Base-by-base conservation (phyloP, 306 rosid species). In the Fagus crenata region DNA sequence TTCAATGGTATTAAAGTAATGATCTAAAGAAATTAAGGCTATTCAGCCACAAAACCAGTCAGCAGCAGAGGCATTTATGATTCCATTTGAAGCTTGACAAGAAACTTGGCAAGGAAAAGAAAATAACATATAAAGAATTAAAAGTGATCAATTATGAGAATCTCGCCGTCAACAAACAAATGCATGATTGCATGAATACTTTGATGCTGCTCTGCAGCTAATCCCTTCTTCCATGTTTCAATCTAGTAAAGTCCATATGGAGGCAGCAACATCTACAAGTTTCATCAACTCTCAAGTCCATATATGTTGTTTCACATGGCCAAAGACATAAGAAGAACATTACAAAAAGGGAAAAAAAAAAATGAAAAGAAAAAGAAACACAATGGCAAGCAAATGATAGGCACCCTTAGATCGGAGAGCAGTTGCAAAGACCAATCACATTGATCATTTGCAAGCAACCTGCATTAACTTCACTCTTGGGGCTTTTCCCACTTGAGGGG, bases 401-500 rank as follows among this genome's bases (percentile, higher is more conserved):
- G 67, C 55, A 63, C 64, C 31, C 69, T 37, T 14, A 2, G 42
- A 7, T 39, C 61, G 36, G 39, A 67, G 69, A 59, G 68, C 68
- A 71, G 78, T 77, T 71, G 49, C 75, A 74, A 35, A 37, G 64
- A 60, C 71, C 68, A 53, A 76, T 2, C 72, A 79, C 49, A 76
- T 69, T 54, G 77, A 69, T 68, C 42, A 67, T 35, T 49, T 58
- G 71, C 73, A 76, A 67, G 75, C 70, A 72, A 73, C 46, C 49
- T 7, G 35, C 74, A 60, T 14, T 53, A 59, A 22, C 35, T 31
- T 77, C 42, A 81, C 59, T 78, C 84, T 60, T 80, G 79, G 8
- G 90, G 84, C 77, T 85, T 81, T 18, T 85, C 86, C 85, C 89
- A 87, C 65, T 89, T 83, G 78, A 89, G 88, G 51, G 89, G 81